These are phyloP conservation scores for Singerocomus inundabilis DNA, from an alignment of 1,284 basidiomycete genomes.

Conservation along the genomic window DNA sequence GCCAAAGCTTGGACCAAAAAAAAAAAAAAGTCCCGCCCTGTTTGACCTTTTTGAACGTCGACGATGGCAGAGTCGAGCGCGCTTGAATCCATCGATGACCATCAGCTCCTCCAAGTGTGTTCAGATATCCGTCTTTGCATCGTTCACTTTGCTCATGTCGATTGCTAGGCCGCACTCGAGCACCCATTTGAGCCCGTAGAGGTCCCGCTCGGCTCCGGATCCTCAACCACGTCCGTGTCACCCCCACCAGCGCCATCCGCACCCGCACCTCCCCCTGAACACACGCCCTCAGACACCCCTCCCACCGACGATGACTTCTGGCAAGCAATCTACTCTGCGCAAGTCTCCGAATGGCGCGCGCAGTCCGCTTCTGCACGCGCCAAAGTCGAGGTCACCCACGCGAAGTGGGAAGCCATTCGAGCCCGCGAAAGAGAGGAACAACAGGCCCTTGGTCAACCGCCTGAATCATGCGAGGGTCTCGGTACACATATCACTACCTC, in stretches of 20 bases:
- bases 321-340: slow-evolving; percentile 67
- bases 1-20: too few species aligned
- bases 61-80: slow-evolving; percentile 29
- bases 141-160: neutral
- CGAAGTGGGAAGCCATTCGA: slow-evolving; percentile 61
- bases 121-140: too few species aligned
- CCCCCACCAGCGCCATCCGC: slow-evolving; percentile 1
- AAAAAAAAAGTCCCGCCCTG: too few species aligned
- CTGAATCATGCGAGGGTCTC: slow-evolving; percentile 52
- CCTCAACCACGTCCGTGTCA: slow-evolving; percentile 12
- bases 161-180: slow-evolving; percentile 24
- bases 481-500: slow-evolving; percentile 35
- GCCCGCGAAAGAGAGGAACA: slow-evolving; percentile 24
- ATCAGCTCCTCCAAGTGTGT: slow-evolving; percentile 25
- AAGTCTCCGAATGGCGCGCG: slow-evolving; percentile 70
- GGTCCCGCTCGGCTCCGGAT: slow-evolving; percentile 19
- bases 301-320: slow-evolving; percentile 40
- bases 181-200: slow-evolving; percentile 28
- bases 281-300: neutral
- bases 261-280: neutral
- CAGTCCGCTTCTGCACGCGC: slow-evolving; percentile 71
- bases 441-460: slow-evolving; percentile 42
- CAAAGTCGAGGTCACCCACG: slow-evolving; percentile 73
- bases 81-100: slow-evolving; percentile 25
- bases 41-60: slow-evolving; percentile 1